phyloP scores from a whole-genome alignment of 345 rosid species.

The Hypericum perforatum region DNA sequence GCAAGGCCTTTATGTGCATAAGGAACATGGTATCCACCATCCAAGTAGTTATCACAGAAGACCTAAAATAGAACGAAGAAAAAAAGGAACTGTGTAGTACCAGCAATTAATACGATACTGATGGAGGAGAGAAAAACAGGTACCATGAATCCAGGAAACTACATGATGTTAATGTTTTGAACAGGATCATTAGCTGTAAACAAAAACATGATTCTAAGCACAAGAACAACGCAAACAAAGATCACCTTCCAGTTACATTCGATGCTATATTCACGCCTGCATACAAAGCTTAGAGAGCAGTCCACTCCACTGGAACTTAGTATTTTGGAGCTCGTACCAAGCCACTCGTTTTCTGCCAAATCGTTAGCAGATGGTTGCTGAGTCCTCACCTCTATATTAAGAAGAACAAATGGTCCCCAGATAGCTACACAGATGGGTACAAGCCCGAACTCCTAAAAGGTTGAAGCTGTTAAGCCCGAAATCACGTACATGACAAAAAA shows the following conservation, averaged over 20 bases:
- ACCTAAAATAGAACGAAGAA: conserved; percentile 35
- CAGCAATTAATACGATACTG: not conserved
- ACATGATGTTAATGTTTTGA: too few species aligned
- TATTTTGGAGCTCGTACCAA: conserved; percentile 53
- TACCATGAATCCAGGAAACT: too few species aligned
- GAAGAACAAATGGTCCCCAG: conserved; percentile 91
- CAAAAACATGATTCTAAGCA: not conserved
- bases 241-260: conserved; percentile 89
- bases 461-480: conserved; percentile 3
- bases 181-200: not conserved
- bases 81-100: not conserved
- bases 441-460: conserved; percentile 73
- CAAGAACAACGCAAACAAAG: too few species aligned
- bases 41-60: conserved; percentile 94
- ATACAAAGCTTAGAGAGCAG: conserved; percentile 43
- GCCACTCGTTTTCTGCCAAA: conserved; percentile 58
- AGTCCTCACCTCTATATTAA: conserved; percentile 32
- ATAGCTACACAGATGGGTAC: conserved; percentile 50
- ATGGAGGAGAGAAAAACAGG: not conserved
- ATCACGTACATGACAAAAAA: conserved; percentile 4
- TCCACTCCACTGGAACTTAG: conserved; percentile 53
- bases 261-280: conserved; percentile 66
- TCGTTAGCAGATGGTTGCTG: conserved; percentile 20
- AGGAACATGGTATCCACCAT: conserved; percentile 97
- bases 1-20: conserved; percentile 84